Base-by-base conservation (phyloP, 208 protist genomes). In the Leishmania amazonensis region DNA sequence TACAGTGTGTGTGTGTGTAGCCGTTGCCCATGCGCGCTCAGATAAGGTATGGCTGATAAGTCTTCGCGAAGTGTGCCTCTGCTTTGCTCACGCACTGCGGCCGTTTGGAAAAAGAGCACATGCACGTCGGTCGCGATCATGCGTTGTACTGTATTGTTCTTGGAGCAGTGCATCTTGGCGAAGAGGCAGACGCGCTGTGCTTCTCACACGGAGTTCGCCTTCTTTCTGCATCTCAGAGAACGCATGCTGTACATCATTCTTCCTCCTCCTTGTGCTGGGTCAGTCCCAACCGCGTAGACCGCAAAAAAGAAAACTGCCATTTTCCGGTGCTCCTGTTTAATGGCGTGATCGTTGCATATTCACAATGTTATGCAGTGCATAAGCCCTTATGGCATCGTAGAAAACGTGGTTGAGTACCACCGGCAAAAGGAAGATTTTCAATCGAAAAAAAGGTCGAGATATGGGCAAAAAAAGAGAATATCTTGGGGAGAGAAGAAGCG, bases 11-110 rank as follows among this genome's bases (percentile, higher is more conserved):
- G 31, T 35, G 31, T 70, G 97, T 97, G 68, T 97, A 97, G 15
- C 93, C 93, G 80, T 97, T 93, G 42, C 87, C 89, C 40, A 94
- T 93, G 76, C 97, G 95, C 28, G 86, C 91, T 58, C 91, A 83
- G 31, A 96, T 70, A n/a, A 88, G 77, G 49, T 83, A 82, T 0
- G 86, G 8, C 11, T 81, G 57, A 9, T 81, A 75, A 3, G 47
- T n/a, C 19, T 81, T 76, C 2, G 40, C 62, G 45, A 96, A 87
- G 68, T 97, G 91, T n/a, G 81, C 74, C 74, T 96, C 89, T 0
- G 91, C 96, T 17, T 90, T 82, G 42, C 60, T 60, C 21, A 98
- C 87, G 28, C 84, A 80, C 40, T 88, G 62, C 5, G 89, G 75
- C 15, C 97, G 79, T 40, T 85, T 81, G 24, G 90, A 93, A 40